A percentile compares a stretch with the other conserved stretches of the same genome.
Evolutionary conservation across 2,329 filamentous ascomycete genomes (phyloP).

Genomic region (Xylariaceae sp.): DNA sequence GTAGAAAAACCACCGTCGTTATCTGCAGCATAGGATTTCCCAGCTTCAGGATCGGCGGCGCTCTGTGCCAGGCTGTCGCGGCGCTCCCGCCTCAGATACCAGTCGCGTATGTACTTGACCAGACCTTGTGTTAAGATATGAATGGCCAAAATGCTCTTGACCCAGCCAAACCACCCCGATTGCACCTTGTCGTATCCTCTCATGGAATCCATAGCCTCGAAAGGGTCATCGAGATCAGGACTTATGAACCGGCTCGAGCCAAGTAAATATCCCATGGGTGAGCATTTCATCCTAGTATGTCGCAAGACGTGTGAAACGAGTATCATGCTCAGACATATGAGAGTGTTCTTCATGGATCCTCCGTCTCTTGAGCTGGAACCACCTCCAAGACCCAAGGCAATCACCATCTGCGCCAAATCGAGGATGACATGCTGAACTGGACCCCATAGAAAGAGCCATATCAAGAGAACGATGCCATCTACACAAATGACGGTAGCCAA

Average conservation of each 20-base stretch:
- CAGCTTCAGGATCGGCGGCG: conserved; percentile 59
- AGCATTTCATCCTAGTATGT: conserved; percentile 45
- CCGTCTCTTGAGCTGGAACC: conserved; percentile 66
- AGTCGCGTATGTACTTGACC: conserved; percentile 65
- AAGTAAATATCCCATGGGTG: conserved; percentile 40
- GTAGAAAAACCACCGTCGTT: conserved; percentile 46
- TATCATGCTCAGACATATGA: conserved; percentile 68
- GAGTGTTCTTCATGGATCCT: conserved; percentile 62
- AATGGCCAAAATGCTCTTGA: conserved; percentile 65
- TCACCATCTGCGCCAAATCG: conserved; percentile 88
- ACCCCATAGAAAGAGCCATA: conserved; percentile 85
- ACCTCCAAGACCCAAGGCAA: conserved; percentile 84
- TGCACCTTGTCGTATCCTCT: conserved; percentile 50
- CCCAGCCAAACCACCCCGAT: conserved; percentile 57
- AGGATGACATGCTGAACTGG: conserved; percentile 84
- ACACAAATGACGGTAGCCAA: conserved; percentile 79
- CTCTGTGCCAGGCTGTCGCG: conserved; percentile 45
- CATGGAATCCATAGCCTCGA: conserved; percentile 37
- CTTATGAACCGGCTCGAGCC: conserved; percentile 43
- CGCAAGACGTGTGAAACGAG: conserved; percentile 48
- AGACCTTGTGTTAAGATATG: conserved; percentile 72
- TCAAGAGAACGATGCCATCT: conserved; percentile 74
- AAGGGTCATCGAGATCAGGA: conserved; percentile 41
- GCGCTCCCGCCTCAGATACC: conserved; percentile 60
- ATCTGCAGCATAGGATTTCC: conserved; percentile 40